Evolutionary conservation across 257 asterid genomes (phyloP).

Genomic region (Euphrasia confusa): DNA sequence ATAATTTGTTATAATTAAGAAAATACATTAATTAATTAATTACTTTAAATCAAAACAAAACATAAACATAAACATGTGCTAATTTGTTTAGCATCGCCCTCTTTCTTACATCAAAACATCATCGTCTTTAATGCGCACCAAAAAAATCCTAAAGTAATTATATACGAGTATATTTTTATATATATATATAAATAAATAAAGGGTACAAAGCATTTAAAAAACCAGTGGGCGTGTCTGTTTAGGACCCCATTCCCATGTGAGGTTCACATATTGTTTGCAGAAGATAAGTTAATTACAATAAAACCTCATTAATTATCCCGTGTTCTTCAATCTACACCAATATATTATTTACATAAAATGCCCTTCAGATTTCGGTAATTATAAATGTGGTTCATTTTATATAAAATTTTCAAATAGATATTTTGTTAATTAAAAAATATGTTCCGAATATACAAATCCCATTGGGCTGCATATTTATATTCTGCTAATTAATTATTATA

Average conservation of each 20-base stretch:
- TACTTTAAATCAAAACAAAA: no score
- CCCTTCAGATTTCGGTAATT: no score
- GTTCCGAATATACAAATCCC: not conserved
- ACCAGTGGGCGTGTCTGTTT: conserved; percentile 30
- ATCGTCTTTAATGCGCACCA: conserved; percentile 24
- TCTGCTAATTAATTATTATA: not conserved
- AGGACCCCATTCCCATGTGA: conserved; percentile 47
- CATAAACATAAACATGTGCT: conserved; percentile 29
- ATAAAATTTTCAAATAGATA: no score
- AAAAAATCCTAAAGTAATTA: conserved; percentile 21
- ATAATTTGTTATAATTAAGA: not conserved
- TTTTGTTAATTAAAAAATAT: no score
- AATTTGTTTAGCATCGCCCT: conserved; percentile 31
- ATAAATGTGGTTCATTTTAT: no score
- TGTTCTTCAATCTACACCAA: conserved; percentile 5
- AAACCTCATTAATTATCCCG: conserved; percentile 27
- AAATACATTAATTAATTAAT: no score
- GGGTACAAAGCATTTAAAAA: conserved; percentile 33
- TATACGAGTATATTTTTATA: not conserved
- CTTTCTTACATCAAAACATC: conserved; percentile 24
- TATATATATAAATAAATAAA: not conserved
- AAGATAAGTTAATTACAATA: conserved; percentile 16
- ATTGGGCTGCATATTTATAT: not conserved
- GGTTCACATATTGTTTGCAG: conserved; percentile 10
- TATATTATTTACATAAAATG: no score